These are phyloP conservation scores for Phialemoniopsis sp. DNA, from an alignment of 2,329 filamentous ascomycete species.

Conservation along the genomic window DNA sequence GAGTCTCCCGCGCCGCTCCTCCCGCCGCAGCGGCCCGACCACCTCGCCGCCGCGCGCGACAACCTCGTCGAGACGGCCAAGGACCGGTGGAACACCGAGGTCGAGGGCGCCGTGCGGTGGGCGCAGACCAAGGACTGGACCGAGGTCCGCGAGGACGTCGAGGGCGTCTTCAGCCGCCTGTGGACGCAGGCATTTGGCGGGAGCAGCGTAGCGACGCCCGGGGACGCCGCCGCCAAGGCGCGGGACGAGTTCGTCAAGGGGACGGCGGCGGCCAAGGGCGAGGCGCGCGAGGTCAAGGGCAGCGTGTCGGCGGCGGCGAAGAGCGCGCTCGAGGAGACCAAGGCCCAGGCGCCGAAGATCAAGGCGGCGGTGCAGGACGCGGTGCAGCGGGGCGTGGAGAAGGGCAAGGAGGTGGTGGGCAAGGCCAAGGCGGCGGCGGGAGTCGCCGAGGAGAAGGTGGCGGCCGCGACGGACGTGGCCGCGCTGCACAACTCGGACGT, in stretches of 20 bases:
- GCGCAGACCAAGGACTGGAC: slow-evolving; percentile 64
- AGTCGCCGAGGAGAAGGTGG: slow-evolving; percentile 28
- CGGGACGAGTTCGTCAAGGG: slow-evolving; percentile 6
- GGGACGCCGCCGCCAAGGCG: slow-evolving; percentile 24
- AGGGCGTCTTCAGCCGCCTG: slow-evolving; percentile 40
- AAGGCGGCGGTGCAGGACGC: slow-evolving; percentile 30
- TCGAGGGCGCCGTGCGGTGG: slow-evolving; percentile 62
- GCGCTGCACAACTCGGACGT: slow-evolving; percentile 27
- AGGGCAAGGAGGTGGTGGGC: slow-evolving; percentile 31
- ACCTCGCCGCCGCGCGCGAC: slow-evolving; percentile 45
- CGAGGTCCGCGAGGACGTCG: slow-evolving; percentile 54
- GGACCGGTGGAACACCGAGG: slow-evolving; percentile 73
- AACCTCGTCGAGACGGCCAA: slow-evolving; percentile 65
- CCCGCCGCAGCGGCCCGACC: slow-evolving; percentile 38
- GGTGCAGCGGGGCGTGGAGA: slow-evolving; percentile 35
- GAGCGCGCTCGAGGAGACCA: slow-evolving; percentile 22
- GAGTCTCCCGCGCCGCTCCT: slow-evolving; percentile 23
- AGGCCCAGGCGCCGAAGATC: slow-evolving; percentile 22
- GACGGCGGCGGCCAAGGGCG: slow-evolving; percentile 12
- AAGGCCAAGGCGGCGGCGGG: slow-evolving; percentile 29
- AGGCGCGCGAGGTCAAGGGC: slow-evolving; percentile 10
- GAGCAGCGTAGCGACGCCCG: slow-evolving; percentile 20
- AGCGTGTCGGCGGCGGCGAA: slow-evolving; percentile 22
- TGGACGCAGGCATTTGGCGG: slow-evolving; percentile 35
- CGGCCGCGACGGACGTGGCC: slow-evolving; percentile 18